phyloP scores from a whole-genome alignment of 306 rosid species.

The Inga oerstediana region DNA sequence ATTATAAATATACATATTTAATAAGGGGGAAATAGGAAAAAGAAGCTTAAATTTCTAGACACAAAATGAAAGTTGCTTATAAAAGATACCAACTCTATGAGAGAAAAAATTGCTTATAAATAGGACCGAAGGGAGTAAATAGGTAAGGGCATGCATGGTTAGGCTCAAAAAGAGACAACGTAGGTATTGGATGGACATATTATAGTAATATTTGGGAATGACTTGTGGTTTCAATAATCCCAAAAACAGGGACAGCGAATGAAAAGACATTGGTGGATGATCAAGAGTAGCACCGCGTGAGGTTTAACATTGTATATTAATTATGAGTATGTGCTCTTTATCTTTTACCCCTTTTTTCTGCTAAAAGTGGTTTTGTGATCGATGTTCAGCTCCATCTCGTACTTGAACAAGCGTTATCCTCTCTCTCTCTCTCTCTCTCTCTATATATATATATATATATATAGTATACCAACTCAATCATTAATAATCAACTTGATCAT shows the following conservation, averaged over 20 bases:
- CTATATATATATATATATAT: too few relatives aligned
- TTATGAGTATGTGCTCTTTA: conserved; percentile 15
- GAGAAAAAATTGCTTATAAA: too few relatives aligned
- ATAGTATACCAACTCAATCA: not conserved
- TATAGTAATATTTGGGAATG: not conserved
- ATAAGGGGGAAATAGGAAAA: too few relatives aligned
- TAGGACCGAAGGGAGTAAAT: not conserved
- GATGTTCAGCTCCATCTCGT: conserved; percentile 30
- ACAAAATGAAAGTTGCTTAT: too few relatives aligned
- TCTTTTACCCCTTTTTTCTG: conserved; percentile 31
- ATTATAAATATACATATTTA: too few relatives aligned
- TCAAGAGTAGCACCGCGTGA: conserved; percentile 54
- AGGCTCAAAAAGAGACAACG: conserved; percentile 38
- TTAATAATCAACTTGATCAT: not conserved
- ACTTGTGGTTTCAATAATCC: conserved; percentile 68
- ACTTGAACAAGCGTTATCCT: conserved; percentile 44
- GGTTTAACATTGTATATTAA: conserved; percentile 14
- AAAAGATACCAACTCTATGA: too few relatives aligned
- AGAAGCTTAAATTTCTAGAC: too few relatives aligned
- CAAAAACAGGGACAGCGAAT: conserved; percentile 54
- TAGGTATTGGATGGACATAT: conserved; percentile 41
- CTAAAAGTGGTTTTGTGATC: conserved; percentile 45
- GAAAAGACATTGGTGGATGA: conserved; percentile 69
- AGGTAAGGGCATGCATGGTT: conserved; percentile 11
- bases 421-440: not conserved